These are phyloP conservation scores for Penicillium sp. DNA, from an alignment of 2,329 filamentous ascomycete genomes.

Conservation along the genomic window DNA sequence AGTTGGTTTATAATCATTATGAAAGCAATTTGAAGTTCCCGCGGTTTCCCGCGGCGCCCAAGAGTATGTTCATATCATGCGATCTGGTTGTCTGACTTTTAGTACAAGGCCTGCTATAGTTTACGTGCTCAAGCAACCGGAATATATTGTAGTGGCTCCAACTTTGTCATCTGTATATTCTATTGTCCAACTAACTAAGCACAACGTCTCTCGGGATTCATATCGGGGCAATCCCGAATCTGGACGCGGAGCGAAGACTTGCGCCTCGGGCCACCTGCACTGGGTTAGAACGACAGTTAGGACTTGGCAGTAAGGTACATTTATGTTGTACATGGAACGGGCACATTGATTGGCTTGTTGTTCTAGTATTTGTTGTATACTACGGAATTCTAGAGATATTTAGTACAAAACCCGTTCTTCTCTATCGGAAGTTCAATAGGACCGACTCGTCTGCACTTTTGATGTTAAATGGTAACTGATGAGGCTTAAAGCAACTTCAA, in stretches of 20 bases:
- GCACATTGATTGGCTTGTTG: background rate
- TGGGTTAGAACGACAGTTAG: background rate
- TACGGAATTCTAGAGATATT: background rate
- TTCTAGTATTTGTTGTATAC: background rate
- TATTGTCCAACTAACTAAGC: background rate
- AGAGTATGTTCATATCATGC: background rate
- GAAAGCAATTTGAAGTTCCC: background rate
- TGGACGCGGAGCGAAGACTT: background rate
- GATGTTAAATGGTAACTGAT: background rate
- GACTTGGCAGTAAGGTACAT: background rate
- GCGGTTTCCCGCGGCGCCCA: too few species aligned
- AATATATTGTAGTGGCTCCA: background rate
- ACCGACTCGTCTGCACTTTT: background rate
- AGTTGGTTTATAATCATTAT: background rate
- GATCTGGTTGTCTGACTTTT: background rate
- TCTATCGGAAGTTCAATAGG: background rate
- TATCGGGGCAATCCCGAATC: background rate
- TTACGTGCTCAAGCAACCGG: background rate
- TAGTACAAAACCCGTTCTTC: background rate
- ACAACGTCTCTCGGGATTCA: background rate
- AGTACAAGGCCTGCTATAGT: background rate
- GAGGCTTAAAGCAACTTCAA: background rate
- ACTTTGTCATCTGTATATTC: background rate
- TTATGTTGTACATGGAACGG: background rate
- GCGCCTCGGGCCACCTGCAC: background rate